Evolutionary conservation across 1,139 yeast species (phyloP).

Genomic region (Lodderomyces theae): DNA sequence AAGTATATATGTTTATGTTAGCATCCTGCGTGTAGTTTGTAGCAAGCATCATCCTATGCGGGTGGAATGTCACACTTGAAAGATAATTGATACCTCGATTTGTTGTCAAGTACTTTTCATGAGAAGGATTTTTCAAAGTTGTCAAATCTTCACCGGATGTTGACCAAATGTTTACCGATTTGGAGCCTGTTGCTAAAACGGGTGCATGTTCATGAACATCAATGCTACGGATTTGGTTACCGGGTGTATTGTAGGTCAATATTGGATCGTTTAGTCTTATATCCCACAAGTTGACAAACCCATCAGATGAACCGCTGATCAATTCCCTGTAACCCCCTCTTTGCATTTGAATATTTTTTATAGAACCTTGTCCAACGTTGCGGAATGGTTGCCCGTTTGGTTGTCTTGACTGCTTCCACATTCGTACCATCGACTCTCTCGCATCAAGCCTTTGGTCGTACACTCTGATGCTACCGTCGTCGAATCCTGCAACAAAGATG

Average conservation of each 20-base stretch:
- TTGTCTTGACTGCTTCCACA: conserved; percentile 55
- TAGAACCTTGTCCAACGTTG: conserved; percentile 43
- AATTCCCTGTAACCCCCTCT: conserved; percentile 94
- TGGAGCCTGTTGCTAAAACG: conserved; percentile 80
- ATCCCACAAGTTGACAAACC: conserved; percentile 88
- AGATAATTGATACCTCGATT: conserved; percentile 50
- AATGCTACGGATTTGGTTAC: conserved; percentile 65
- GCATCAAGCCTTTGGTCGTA: conserved; percentile 87
- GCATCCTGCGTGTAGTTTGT: conserved; percentile 81
- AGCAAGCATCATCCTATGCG: conserved; percentile 92
- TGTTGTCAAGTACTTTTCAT: conserved; percentile 37
- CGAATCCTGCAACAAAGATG: conserved; percentile 86
- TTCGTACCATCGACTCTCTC: conserved; percentile 79
- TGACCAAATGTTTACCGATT: conserved; percentile 79
- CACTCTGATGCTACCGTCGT: conserved; percentile 86
- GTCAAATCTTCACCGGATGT: conserved; percentile 76
- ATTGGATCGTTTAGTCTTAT: conserved; percentile 74
- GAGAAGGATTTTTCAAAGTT: conserved; percentile 56
- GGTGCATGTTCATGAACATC: conserved; percentile 97
- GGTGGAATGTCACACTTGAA: conserved; percentile 76
- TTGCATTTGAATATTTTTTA: conserved; percentile 88
- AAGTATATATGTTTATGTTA: conserved; percentile 60
- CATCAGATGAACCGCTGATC: conserved; percentile 80
- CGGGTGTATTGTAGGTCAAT: conserved; percentile 54
- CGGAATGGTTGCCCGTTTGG: conserved; percentile 12